phyloP scores from a whole-genome alignment of 2,329 filamentous ascomycete genomes.

The Fusarium tanahbumbuense region DNA sequence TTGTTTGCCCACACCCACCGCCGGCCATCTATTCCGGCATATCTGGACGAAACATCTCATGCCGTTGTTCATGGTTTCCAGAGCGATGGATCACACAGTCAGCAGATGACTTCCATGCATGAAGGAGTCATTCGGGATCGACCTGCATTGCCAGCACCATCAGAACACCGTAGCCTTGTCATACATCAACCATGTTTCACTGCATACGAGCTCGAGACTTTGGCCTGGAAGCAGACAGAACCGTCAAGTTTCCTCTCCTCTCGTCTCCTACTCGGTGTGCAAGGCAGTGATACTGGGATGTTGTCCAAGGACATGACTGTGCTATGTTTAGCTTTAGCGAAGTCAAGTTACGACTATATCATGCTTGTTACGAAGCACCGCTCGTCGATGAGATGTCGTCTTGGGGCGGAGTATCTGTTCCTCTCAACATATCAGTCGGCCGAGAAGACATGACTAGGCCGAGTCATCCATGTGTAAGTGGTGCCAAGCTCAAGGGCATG shows the following conservation, averaged over 20 bases:
- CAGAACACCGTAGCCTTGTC: slow-evolving; percentile 40
- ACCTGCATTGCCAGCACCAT: slow-evolving; percentile 44
- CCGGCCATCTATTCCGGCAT: slow-evolving; percentile 5
- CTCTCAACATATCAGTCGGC: slow-evolving; percentile 38
- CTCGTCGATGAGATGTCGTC: slow-evolving; percentile 17
- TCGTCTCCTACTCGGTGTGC: slow-evolving; percentile 24
- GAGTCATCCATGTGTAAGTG: slow-evolving; percentile 33
- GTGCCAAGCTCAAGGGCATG: slow-evolving; percentile 35
- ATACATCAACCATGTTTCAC: slow-evolving; percentile 45
- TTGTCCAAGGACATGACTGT: slow-evolving; percentile 9
- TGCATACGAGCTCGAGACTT: slow-evolving; percentile 34
- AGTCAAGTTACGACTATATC: slow-evolving; percentile 13
- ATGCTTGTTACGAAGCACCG: slow-evolving; percentile 27
- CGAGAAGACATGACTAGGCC: slow-evolving; percentile 41
- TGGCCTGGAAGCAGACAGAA: slow-evolving; percentile 15
- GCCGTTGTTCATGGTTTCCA: slow-evolving; percentile 19
- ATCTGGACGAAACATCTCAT: slow-evolving; percentile 24
- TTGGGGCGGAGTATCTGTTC: slow-evolving; percentile 32
- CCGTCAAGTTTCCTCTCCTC: slow-evolving; percentile 14
- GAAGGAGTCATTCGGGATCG: slow-evolving; percentile 45
- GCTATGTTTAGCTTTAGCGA: slow-evolving; percentile 15
- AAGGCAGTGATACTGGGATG: neutral
- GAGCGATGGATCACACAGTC: slow-evolving; percentile 38
- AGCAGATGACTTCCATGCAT: slow-evolving; percentile 42
- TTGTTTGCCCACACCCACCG: slow-evolving; percentile 19